Evolutionary conservation across 352 stramenopile genomes (phyloP).

Genomic region (Phytophthora podocarpi): DNA sequence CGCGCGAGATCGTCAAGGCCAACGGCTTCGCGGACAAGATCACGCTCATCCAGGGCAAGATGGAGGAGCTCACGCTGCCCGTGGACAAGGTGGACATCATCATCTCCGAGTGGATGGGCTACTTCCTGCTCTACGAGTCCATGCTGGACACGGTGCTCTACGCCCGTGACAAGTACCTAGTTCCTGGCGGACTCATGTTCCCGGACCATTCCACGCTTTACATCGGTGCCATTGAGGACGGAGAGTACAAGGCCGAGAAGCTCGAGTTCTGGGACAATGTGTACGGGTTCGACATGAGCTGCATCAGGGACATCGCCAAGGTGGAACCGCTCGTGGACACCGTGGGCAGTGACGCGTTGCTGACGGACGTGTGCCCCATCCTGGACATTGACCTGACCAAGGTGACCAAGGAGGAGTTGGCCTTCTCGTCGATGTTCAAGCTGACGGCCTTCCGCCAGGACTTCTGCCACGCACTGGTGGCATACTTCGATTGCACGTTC

Average conservation of each 20-base stretch:
- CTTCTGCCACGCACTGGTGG: conserved; percentile 96
- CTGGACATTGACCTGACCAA: conserved; percentile 92
- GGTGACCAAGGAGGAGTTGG: conserved; percentile 94
- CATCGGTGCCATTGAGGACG: conserved; percentile 96
- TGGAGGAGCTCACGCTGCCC: conserved; percentile 92
- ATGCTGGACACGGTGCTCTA: conserved; percentile 98
- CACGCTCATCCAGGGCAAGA: conserved; percentile 95
- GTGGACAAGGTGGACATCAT: conserved; percentile 97
- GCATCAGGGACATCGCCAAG: conserved; percentile 97
- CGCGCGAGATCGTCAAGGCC: conserved; percentile 92
- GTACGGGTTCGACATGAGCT: conserved; percentile 99
- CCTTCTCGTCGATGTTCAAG: conserved; percentile 92
- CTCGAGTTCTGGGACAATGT: conserved; percentile 98
- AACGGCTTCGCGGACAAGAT: conserved; percentile 96
- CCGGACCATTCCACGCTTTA: conserved; percentile 97
- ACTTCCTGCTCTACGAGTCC: conserved; percentile 97
- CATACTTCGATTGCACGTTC: conserved; percentile 99
- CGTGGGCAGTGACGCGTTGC: conserved; percentile 91
- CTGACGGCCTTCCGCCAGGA: conserved; percentile 93
- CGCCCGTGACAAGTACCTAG: conserved; percentile 96
- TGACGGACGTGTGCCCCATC: conserved; percentile 92
- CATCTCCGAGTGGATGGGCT: conserved; percentile 99
- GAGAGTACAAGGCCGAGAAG: conserved; percentile 94
- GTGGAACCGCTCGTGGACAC: conserved; percentile 98
- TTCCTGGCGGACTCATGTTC: conserved; percentile 93